These are phyloP conservation scores for Xerocomellus intermedius DNA, from an alignment of 768 basidiomycete species.

Conservation along the genomic window DNA sequence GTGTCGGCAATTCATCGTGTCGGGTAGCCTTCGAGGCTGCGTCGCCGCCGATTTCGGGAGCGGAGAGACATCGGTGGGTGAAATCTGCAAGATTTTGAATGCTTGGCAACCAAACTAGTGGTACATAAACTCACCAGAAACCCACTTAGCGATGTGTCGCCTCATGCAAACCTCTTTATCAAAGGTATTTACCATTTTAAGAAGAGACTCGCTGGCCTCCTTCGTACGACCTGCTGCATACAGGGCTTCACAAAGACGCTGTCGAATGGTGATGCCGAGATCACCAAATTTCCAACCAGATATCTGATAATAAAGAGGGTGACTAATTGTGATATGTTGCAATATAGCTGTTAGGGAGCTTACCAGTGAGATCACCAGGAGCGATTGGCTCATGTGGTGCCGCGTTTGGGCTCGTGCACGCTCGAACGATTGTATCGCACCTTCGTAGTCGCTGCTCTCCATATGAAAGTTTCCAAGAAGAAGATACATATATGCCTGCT, in stretches of 20 bases:
- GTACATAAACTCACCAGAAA: background rate
- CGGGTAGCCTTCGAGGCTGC: too few species aligned
- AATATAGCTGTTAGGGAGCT: background rate
- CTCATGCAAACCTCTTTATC: background rate
- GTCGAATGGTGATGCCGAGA: background rate
- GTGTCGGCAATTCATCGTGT: background rate
- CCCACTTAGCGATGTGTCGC: background rate
- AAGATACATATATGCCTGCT: slow-evolving; percentile 5
- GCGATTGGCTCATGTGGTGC: background rate
- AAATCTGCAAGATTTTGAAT: background rate
- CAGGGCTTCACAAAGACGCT: background rate
- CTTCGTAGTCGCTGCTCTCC: background rate
- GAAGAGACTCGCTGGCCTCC: background rate
- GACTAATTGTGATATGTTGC: background rate
- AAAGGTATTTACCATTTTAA: background rate
- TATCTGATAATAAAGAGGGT: background rate
- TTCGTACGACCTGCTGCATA: background rate
- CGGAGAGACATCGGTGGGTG: background rate
- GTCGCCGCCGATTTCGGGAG: background rate
- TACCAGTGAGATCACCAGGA: background rate
- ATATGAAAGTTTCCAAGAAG: background rate
- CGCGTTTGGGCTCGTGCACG: background rate
- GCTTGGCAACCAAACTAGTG: too few species aligned
- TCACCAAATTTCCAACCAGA: slow-evolving; percentile 1
- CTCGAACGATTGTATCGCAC: background rate